These are phyloP conservation scores for Magnusiomyces fungicola DNA, from an alignment of 1,139 yeast species.

Conservation along the genomic window DNA sequence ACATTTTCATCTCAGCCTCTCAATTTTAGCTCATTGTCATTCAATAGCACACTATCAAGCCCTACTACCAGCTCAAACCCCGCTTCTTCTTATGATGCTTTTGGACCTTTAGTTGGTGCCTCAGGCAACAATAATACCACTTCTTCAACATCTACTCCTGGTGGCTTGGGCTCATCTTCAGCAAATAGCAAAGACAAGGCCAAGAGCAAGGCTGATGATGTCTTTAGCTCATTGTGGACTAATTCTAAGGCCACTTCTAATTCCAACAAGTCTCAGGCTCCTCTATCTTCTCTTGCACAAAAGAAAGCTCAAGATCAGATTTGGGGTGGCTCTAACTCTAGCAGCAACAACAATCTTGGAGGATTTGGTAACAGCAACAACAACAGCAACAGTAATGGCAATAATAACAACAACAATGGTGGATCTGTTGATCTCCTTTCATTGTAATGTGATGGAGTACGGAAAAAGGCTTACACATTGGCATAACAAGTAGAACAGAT, in stretches of 20 bases:
- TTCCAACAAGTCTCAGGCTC: slow-evolving; percentile 15
- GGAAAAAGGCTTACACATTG: too few species aligned
- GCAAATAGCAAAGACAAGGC: slow-evolving; percentile 33
- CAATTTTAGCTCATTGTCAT: slow-evolving; percentile 19
- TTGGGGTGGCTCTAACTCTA: slow-evolving; percentile 24
- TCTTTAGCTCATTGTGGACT: slow-evolving; percentile 74
- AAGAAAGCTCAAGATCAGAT: slow-evolving; percentile 27
- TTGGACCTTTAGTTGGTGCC: slow-evolving; percentile 20
- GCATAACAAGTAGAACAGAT: too few species aligned
- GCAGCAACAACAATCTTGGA: slow-evolving; percentile 1
- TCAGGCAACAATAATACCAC: slow-evolving; percentile 27
- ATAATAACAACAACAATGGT: not conserved
- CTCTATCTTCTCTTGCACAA: slow-evolving; percentile 28
- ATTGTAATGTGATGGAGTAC: too few species aligned
- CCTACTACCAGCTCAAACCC: slow-evolving; percentile 20
- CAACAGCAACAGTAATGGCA: not conserved
- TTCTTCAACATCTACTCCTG: slow-evolving; percentile 25
- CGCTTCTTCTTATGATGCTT: slow-evolving; percentile 20
- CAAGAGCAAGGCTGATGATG: slow-evolving; percentile 47
- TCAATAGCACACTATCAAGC: slow-evolving; percentile 16
- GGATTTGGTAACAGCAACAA: not conserved
- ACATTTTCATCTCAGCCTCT: slow-evolving; percentile 18
- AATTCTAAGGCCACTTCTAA: slow-evolving; percentile 50
- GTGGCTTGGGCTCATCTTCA: slow-evolving; percentile 18
- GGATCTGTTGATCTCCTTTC: slow-evolving; percentile 1